phyloP scores from a whole-genome alignment of 805 yeast species.

The Tetrapisispora nanseiensis region DNA sequence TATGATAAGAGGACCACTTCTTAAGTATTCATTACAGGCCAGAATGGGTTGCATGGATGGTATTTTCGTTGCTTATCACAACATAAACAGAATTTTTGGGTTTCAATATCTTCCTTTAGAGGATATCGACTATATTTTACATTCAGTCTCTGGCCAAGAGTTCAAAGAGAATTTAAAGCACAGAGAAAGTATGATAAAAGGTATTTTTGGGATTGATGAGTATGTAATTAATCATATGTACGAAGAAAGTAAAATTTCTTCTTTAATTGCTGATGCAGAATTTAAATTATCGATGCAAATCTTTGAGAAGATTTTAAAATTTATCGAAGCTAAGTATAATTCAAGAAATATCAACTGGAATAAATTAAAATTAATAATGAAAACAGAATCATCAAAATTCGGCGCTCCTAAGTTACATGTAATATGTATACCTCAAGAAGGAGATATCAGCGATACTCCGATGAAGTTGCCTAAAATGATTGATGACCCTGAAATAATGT shows the following conservation, averaged over 20 bases:
- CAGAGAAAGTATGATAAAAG: constrained; percentile 9
- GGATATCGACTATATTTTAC: constrained; percentile 58
- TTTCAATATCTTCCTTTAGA: constrained; percentile 76
- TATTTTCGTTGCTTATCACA: constrained; percentile 84
- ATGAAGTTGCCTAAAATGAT: constrained; percentile 7
- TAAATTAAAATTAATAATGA: constrained; percentile 17
- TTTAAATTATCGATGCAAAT: constrained; percentile 50
- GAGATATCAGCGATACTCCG: constrained; percentile 18
- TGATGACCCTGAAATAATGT: constrained; percentile 6
- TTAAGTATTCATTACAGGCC: constrained; percentile 85
- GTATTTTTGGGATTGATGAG: constrained; percentile 16
- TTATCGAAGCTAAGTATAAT: constrained; percentile 27
- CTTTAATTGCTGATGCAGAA: constrained; percentile 53
- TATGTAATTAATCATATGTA: constrained; percentile 15
- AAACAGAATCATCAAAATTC: constrained; percentile 7
- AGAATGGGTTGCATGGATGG: constrained; percentile 97
- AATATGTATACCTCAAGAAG: constrained; percentile 28
- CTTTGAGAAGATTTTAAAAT: constrained; percentile 36
- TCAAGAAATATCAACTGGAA: constrained; percentile 12
- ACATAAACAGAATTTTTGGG: constrained; percentile 70
- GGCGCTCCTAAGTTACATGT: constrained; percentile 26
- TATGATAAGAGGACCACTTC: constrained; percentile 60
- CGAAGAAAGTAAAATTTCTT: constrained; percentile 19
- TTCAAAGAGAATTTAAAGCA: constrained; percentile 10
- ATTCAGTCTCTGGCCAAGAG: constrained; percentile 33